Evolutionary conservation across 2,329 filamentous ascomycete species (phyloP).

Genomic region (Grosmannia clavigera): DNA sequence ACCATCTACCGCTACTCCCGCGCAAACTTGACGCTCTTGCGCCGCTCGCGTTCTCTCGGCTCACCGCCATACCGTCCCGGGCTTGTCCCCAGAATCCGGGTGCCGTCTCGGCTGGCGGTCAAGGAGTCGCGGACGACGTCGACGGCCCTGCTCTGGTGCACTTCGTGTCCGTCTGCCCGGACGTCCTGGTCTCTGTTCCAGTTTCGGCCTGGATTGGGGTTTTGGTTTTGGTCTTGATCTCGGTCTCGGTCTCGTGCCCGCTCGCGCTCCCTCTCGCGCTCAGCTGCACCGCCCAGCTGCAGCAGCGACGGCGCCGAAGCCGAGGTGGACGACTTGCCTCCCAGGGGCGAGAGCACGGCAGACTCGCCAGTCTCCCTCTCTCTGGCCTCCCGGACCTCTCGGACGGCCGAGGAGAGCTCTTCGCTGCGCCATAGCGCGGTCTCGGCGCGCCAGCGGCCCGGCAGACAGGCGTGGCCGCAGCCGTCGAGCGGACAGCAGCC

Average conservation of each 20-base stretch:
- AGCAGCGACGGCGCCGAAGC: neutral
- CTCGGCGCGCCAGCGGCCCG: slow-evolving; percentile 41
- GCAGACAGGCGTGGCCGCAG: slow-evolving; percentile 51
- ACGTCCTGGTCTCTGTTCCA: slow-evolving; percentile 16
- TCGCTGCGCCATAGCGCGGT: slow-evolving; percentile 31
- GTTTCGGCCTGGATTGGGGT: neutral
- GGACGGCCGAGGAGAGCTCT: slow-evolving; percentile 31
- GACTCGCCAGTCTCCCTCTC: neutral
- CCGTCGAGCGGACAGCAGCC: slow-evolving; percentile 54
- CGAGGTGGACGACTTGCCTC: neutral
- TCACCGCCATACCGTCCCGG: slow-evolving; percentile 23
- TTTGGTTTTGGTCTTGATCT: neutral
- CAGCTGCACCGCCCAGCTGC: neutral
- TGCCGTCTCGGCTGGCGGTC: slow-evolving; percentile 17
- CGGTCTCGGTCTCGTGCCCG: neutral
- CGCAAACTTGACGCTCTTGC: slow-evolving; percentile 54
- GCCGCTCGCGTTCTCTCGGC: slow-evolving; percentile 34
- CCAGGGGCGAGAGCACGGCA: neutral
- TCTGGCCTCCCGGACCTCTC: neutral
- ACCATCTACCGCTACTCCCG: slow-evolving; percentile 21
- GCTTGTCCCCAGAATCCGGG: slow-evolving; percentile 36
- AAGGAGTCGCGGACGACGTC: slow-evolving; percentile 45
- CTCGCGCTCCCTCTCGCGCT: neutral
- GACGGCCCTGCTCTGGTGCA: slow-evolving; percentile 47
- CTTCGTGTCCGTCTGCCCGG: slow-evolving; percentile 38